These are phyloP conservation scores for Bolboschoenoplectus hybrid DNA, from an alignment of 202 grass and related monocot species.

Conservation along the genomic window DNA sequence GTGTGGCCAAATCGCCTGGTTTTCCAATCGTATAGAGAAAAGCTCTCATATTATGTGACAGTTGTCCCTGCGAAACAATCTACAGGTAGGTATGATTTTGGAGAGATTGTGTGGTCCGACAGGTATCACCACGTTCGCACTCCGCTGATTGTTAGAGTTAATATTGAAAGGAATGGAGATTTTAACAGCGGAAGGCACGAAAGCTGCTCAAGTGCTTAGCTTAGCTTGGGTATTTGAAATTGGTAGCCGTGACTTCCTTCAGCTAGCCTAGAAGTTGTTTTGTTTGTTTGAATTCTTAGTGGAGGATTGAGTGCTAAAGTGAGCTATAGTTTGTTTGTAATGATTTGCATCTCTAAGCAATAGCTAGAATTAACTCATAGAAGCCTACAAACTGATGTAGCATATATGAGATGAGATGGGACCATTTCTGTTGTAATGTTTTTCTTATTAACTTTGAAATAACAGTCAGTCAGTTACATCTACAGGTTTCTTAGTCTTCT, in stretches of 20 bases:
- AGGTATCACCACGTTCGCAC: conserved; percentile 73
- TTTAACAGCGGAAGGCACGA: neutral
- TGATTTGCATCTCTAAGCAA: neutral
- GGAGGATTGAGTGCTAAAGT: neutral
- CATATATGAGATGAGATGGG: neutral
- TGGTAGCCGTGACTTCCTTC: neutral
- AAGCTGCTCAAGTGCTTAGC: conserved; percentile 35
- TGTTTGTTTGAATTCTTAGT: neutral
- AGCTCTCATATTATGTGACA: conserved; percentile 62
- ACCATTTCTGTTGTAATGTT: neutral
- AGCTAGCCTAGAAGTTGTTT: conserved; percentile 28
- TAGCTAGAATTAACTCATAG: conserved; percentile 27
- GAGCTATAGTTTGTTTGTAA: neutral
- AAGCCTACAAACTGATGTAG: conserved; percentile 20
- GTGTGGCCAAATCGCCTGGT: conserved; percentile 64
- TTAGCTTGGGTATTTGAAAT: conserved; percentile 29
- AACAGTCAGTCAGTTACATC: neutral
- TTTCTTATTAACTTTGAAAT: neutral
- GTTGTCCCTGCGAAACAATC: conserved; percentile 62
- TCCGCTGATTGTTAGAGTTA: conserved; percentile 73
- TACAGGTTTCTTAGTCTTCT: no score
- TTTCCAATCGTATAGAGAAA: conserved; percentile 45
- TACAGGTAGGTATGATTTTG: conserved; percentile 68
- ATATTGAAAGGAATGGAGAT: conserved; percentile 33
- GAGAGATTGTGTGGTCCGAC: conserved; percentile 84